These are phyloP conservation scores for Candida tallmaniae DNA, from an alignment of 805 yeast genomes.

Conservation along the genomic window DNA sequence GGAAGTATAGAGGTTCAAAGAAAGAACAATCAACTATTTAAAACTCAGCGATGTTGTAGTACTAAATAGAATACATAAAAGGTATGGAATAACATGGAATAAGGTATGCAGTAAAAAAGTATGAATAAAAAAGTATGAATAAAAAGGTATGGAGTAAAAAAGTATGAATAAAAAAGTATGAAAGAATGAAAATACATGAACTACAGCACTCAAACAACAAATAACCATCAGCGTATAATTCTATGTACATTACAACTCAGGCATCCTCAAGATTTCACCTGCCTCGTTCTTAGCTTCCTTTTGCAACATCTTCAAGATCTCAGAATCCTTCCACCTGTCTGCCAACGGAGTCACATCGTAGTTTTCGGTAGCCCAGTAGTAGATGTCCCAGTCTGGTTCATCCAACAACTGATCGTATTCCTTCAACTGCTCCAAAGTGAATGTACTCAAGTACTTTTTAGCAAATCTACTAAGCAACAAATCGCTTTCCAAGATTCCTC, in stretches of 20 bases:
- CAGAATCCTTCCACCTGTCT: slow-evolving; percentile 71
- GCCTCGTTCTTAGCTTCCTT: slow-evolving; percentile 70
- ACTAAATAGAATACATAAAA: neutral
- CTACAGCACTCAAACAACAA: neutral
- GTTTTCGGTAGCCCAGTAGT: slow-evolving; percentile 94
- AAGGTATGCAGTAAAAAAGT: too few relatives aligned
- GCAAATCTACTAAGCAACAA: slow-evolving; percentile 82
- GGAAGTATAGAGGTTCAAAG: too few relatives aligned
- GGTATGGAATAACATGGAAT: too few relatives aligned
- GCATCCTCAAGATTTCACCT: slow-evolving; percentile 81
- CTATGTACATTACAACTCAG: slow-evolving; percentile 29
- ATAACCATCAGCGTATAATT: neutral
- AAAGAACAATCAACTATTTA: neutral
- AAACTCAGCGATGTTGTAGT: too few relatives aligned
- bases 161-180: too few relatives aligned
- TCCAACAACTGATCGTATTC: slow-evolving; percentile 85
- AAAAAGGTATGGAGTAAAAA: too few relatives aligned
- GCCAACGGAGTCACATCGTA: slow-evolving; percentile 82
- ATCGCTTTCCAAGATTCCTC: slow-evolving; percentile 95
- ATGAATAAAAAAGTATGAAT: too few relatives aligned
- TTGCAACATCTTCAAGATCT: slow-evolving; percentile 62
- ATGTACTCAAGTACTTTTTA: slow-evolving; percentile 55
- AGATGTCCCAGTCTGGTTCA: slow-evolving; percentile 98
- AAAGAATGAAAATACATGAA: too few relatives aligned
- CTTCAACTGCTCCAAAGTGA: slow-evolving; percentile 63